Evolutionary conservation across 1,284 basidiomycete species (phyloP).

Genomic region (Ustilago bromivora): DNA sequence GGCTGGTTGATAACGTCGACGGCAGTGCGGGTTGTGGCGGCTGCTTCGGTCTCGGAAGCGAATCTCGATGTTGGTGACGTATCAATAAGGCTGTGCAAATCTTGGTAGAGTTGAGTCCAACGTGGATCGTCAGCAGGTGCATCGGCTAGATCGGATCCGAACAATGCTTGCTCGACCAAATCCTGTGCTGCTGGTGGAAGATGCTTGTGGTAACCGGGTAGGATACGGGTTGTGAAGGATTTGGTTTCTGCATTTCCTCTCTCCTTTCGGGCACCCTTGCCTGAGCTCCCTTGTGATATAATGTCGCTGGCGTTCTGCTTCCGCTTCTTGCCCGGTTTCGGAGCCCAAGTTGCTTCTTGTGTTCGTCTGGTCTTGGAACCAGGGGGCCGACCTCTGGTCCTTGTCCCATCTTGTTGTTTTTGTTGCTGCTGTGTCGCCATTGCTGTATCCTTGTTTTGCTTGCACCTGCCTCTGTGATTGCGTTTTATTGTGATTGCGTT

Average conservation of each 20-base stretch:
- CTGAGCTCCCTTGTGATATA: not conserved
- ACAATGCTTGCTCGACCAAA: constrained; percentile 27
- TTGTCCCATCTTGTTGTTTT: not conserved
- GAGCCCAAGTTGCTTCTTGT: not conserved
- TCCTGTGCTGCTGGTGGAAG: constrained; percentile 26
- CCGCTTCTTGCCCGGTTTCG: not conserved
- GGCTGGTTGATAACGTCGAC: not conserved
- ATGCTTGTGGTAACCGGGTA: constrained; percentile 17
- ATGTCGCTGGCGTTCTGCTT: not conserved
- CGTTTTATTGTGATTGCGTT: too few relatives aligned
- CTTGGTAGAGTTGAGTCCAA: constrained; percentile 27
- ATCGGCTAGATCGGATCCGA: constrained; percentile 20
- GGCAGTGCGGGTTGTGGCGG: not conserved
- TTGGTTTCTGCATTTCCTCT: constrained; percentile 9
- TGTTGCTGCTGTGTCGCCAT: not conserved
- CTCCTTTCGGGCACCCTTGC: not conserved
- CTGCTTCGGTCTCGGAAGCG: not conserved
- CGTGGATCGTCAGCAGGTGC: constrained; percentile 23
- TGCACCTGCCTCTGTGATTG: too few relatives aligned
- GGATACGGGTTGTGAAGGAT: constrained; percentile 6
- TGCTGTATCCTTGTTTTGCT: too few relatives aligned
- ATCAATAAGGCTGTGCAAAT: constrained; percentile 19
- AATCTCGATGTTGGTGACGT: not conserved
- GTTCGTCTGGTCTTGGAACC: constrained; percentile 5
- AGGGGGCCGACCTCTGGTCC: constrained; percentile 1